Base-by-base conservation (phyloP, 208 protist genomes). In the Acanthamoeba culbertsoni region DNA sequence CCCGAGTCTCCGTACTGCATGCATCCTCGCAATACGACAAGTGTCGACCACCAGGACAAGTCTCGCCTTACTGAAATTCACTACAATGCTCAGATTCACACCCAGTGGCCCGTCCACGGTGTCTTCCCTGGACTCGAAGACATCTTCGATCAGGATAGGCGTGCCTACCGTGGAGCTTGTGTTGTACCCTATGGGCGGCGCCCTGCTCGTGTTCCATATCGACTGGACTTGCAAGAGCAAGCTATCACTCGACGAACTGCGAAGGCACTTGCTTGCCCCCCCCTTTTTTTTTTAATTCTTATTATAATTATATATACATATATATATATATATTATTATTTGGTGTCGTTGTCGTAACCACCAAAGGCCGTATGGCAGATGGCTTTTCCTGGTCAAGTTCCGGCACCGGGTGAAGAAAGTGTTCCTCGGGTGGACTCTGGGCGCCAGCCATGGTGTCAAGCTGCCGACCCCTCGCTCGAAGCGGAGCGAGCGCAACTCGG, bases 191-290 rank as follows among this genome's bases (percentile, higher is more conserved):
- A 59, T 86, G 46, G 75, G 75, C 40, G 46, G 45, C 45, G 75
- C 42, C 28, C 75, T 86, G 18, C 75, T 86, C 40, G 46, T 86
- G 45, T 86, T 86, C 42, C 75, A 86, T n/a, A 45, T 88, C 33
- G 51, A 88, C 48, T 88, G 77, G 77, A 43, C 40, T n/a, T 33
- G 43, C 73, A 55, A 31, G n/a, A 35, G 16, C n/a, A 55, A 55
- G 71, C 51, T 89, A 12, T 48, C 33, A 14, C 18, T 89, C 20
- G 77, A 88, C 37, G 77, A 88, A 48, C 77, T 88, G 46, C 43
- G 68, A 2, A 33, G 68, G 68, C 48, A 20, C 63, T 16, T 75
- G 16, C n/a, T n/a, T n/a, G n/a, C n/a, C n/a, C n/a, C n/a, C n/a
- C n/a, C n/a, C n/a, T n/a, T n/a, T n/a, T n/a, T n/a, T n/a, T n/a